Conservation (phyloP, 192 early-diverging fungal species). For the Linnemannia schmuckeri region DNA sequence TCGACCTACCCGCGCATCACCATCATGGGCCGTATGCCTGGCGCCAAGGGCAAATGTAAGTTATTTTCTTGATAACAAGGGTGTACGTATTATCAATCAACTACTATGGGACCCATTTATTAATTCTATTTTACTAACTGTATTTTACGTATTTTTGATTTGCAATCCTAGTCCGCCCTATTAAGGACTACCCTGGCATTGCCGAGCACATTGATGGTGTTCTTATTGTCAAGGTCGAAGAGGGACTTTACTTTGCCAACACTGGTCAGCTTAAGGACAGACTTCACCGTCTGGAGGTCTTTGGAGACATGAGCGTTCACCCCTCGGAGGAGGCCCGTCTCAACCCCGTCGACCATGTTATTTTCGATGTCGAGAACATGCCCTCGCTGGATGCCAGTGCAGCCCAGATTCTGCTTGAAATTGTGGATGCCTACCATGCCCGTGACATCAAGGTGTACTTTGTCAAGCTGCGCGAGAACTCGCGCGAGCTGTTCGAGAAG, state of each 20-base stretch:
- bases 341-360: slow-evolving; percentile 78
- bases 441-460: slow-evolving; percentile 92
- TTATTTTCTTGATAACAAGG: neutral
- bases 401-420: slow-evolving; percentile 86
- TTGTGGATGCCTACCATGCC: slow-evolving; percentile 87
- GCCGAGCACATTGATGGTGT: slow-evolving; percentile 87
- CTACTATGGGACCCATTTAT: neutral
- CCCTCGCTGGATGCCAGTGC: slow-evolving; percentile 88
- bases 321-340: slow-evolving; percentile 92
- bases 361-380: slow-evolving; percentile 95
- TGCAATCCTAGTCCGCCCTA: slow-evolving; percentile 79
- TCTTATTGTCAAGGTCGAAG: slow-evolving; percentile 91
- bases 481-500: slow-evolving; percentile 78
- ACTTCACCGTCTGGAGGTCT: slow-evolving; percentile 91
- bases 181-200: slow-evolving; percentile 68
- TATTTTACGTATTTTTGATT: slow-evolving; percentile 30
- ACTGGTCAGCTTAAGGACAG: slow-evolving; percentile 96
- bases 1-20: slow-evolving; percentile 89
- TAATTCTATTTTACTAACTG: slow-evolving; percentile 9
- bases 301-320: slow-evolving; percentile 95
- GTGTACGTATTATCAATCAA: neutral
- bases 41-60: slow-evolving; percentile 48
- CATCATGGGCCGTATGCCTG: slow-evolving; percentile 70
- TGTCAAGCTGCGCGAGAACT: slow-evolving; percentile 85
- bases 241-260: slow-evolving; percentile 98